Conservation (phyloP, 2,329 filamentous ascomycete genomes). For the Trichoderma atrobrunneum region DNA sequence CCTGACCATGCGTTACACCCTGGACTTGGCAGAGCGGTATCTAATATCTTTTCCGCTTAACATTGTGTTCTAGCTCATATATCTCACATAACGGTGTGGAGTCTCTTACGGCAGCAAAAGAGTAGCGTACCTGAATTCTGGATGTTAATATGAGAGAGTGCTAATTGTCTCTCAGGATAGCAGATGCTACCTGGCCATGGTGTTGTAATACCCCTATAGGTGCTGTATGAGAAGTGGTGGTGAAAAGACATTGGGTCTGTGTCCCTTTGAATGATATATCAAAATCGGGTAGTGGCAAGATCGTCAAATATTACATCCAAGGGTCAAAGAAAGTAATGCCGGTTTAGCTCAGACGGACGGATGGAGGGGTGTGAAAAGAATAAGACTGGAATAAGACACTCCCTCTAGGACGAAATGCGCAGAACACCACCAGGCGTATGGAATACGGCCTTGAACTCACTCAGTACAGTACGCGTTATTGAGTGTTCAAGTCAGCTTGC, state of each 20-base stretch:
- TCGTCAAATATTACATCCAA: background rate
- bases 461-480: background rate
- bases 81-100: background rate
- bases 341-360: background rate
- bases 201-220: background rate
- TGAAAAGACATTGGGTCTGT: background rate
- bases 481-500: background rate
- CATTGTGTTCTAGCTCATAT: background rate
- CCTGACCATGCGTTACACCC: background rate
- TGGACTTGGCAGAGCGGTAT: background rate
- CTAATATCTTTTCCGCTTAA: background rate
- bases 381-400: background rate
- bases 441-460: background rate
- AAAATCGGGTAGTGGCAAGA: background rate
- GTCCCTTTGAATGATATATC: background rate
- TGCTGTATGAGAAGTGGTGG: background rate
- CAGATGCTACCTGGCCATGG: background rate
- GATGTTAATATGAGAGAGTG: background rate
- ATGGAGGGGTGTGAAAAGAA: background rate
- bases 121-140: background rate
- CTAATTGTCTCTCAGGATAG: background rate
- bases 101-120: background rate
- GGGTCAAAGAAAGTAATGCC: background rate
- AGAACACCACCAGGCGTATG: background rate
- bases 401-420: background rate